A percentile compares a stretch with the other conserved stretches of the same genome.
Evolutionary conservation across 495 filamentous ascomycete genomes (phyloP).

Genomic region (Annulohypoxylon maeteangense): DNA sequence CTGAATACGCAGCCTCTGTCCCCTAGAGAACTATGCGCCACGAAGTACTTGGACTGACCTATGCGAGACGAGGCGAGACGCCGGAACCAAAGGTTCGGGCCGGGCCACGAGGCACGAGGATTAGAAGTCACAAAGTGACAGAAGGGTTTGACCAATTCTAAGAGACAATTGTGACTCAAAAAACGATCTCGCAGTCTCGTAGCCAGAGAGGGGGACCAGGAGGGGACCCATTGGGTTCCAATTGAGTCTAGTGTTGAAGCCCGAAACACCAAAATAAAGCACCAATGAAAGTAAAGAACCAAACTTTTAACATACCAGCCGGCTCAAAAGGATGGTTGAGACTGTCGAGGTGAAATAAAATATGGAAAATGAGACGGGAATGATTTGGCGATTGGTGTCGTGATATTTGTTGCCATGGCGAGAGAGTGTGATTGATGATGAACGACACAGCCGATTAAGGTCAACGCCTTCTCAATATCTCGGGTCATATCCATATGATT

Average conservation of each 20-base stretch:
- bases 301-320: constrained; percentile 32
- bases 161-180: constrained; percentile 39
- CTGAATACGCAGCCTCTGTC: constrained; percentile 11
- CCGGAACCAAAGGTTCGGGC: constrained; percentile 42
- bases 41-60: not conserved
- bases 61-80: constrained; percentile 40
- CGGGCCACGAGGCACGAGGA: constrained; percentile 43
- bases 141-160: constrained; percentile 32
- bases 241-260: constrained; percentile 41
- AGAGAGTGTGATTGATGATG: constrained; percentile 42
- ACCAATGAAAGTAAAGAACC: constrained; percentile 29
- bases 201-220: constrained; percentile 15
- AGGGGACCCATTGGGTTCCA: constrained; percentile 40
- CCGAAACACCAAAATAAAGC: constrained; percentile 38
- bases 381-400: constrained; percentile 21
- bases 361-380: constrained; percentile 5
- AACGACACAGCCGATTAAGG: constrained; percentile 26
- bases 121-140: constrained; percentile 12
- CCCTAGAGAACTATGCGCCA: constrained; percentile 7
- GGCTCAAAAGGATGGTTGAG: constrained; percentile 21
- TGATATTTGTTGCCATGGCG: constrained; percentile 35
- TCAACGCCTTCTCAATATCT: constrained; percentile 6
- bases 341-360: constrained; percentile 22
- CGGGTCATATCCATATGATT: constrained; percentile 22
- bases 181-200: constrained; percentile 10